phyloP scores from a whole-genome alignment of 345 rosid genomes.

The Aethionema arabicum region DNA sequence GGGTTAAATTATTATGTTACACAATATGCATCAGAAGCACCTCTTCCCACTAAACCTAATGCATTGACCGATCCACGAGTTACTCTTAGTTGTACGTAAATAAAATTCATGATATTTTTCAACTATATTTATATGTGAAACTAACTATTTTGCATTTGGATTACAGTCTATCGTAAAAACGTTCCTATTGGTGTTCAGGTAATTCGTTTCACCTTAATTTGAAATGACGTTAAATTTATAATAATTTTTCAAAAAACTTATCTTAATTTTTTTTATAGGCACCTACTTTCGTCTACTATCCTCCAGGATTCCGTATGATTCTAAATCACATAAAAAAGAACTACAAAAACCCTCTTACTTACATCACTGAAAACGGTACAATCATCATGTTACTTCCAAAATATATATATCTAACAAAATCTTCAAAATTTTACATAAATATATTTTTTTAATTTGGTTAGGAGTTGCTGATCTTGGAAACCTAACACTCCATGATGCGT shows the following conservation, averaged over 20 bases:
- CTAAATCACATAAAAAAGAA: slow-evolving; percentile 12
- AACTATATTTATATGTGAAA: neutral
- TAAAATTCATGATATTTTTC: neutral
- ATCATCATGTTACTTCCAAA: no score
- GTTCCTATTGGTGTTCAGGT: slow-evolving; percentile 31
- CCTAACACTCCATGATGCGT: no score
- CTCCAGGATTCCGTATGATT: slow-evolving; percentile 22
- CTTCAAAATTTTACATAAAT: no score
- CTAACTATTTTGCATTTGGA: neutral
- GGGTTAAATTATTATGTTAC: slow-evolving; percentile 54
- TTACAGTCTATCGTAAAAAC: slow-evolving; percentile 20
- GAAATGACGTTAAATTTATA: neutral
- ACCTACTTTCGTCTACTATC: slow-evolving; percentile 1
- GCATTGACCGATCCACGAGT: slow-evolving; percentile 39
- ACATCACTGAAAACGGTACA: slow-evolving; percentile 33
- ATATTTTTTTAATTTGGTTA: no score
- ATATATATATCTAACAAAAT: no score
- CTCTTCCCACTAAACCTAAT: slow-evolving; percentile 21
- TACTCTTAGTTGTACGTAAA: slow-evolving; percentile 33
- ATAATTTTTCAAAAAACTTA: neutral
- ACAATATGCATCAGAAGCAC: slow-evolving; percentile 31
- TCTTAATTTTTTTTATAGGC: neutral
- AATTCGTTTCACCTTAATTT: neutral
- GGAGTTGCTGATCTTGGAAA: no score
- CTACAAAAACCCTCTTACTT: slow-evolving; percentile 26